These are phyloP conservation scores for Aeschynomene evenia DNA, from an alignment of 306 rosid genomes.

Conservation along the genomic window DNA sequence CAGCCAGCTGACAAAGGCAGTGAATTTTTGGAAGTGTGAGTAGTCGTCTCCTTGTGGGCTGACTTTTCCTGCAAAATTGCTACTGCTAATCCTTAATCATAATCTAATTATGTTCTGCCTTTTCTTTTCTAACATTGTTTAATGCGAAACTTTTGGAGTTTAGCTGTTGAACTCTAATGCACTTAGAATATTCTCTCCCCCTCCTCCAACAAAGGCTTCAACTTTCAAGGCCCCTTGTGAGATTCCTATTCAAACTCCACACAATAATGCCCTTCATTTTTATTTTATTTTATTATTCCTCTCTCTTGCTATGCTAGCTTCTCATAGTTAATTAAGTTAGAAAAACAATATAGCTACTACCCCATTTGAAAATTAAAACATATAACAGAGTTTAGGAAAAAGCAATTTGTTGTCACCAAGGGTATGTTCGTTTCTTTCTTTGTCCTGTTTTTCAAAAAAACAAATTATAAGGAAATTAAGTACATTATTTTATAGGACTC, in stretches of 20 bases:
- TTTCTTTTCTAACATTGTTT: slow-evolving; percentile 62
- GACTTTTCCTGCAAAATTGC: slow-evolving; percentile 55
- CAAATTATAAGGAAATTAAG: slow-evolving; percentile 14
- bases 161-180: slow-evolving; percentile 66
- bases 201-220: slow-evolving; percentile 63
- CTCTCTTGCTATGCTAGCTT: slow-evolving; percentile 29
- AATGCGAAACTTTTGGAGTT: slow-evolving; percentile 63
- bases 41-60: slow-evolving; percentile 75
- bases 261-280: neutral
- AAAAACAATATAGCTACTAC: slow-evolving; percentile 13
- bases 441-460: neutral
- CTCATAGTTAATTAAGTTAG: slow-evolving; percentile 9
- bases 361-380: slow-evolving; percentile 36
- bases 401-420: slow-evolving; percentile 66
- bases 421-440: slow-evolving; percentile 28
- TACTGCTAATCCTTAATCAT: slow-evolving; percentile 60
- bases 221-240: slow-evolving; percentile 62
- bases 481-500: neutral
- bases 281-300: slow-evolving; percentile 9
- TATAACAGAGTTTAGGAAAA: slow-evolving; percentile 35
- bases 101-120: slow-evolving; percentile 74
- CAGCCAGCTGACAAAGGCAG: slow-evolving; percentile 76
- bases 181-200: slow-evolving; percentile 66
- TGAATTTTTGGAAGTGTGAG: slow-evolving; percentile 80
- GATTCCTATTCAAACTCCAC: slow-evolving; percentile 53